These are phyloP conservation scores for Pholiota molesta DNA, from an alignment of 768 basidiomycete genomes.

Conservation along the genomic window DNA sequence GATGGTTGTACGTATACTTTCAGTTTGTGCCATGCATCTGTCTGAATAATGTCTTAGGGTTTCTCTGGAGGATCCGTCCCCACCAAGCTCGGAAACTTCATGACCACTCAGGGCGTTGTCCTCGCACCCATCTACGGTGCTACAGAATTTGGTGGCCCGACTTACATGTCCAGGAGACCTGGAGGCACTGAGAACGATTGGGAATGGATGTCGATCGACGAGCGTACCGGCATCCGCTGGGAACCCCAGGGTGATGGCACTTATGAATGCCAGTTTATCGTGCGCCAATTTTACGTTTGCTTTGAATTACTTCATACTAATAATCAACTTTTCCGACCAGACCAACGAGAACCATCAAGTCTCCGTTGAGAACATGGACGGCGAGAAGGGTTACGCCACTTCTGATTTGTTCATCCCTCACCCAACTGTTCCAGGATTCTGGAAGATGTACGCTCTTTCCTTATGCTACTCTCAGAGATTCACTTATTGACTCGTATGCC, in stretches of 20 bases:
- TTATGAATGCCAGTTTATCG: conserved; percentile 41
- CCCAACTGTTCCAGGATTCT: conserved; percentile 42
- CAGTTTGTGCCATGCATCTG: not conserved
- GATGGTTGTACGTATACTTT: conserved; percentile 12
- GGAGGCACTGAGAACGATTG: conserved; percentile 25
- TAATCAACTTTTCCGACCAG: conserved; percentile 19
- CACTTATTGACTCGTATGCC: not conserved
- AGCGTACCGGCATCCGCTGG: conserved; percentile 29
- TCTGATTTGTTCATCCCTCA: conserved; percentile 47
- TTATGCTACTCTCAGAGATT: not conserved
- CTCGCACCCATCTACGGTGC: conserved; percentile 25
- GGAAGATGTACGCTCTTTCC: conserved; percentile 39
- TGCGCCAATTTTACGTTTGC: conserved; percentile 15
- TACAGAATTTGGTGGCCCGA: conserved; percentile 36
- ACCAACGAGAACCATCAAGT: conserved; percentile 33
- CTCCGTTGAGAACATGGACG: conserved; percentile 38
- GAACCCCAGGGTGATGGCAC: conserved; percentile 36
- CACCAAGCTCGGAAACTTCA: conserved; percentile 34
- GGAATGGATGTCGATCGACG: conserved; percentile 34
- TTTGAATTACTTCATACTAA: not conserved
- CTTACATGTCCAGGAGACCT: conserved; percentile 15
- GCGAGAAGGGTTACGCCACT: conserved; percentile 43
- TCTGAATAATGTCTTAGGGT: not conserved
- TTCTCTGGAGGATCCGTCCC: conserved; percentile 41
- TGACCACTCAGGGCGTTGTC: conserved; percentile 37